These are phyloP conservation scores for Mycena alexandri DNA, from an alignment of 768 basidiomycete species.

Conservation along the genomic window DNA sequence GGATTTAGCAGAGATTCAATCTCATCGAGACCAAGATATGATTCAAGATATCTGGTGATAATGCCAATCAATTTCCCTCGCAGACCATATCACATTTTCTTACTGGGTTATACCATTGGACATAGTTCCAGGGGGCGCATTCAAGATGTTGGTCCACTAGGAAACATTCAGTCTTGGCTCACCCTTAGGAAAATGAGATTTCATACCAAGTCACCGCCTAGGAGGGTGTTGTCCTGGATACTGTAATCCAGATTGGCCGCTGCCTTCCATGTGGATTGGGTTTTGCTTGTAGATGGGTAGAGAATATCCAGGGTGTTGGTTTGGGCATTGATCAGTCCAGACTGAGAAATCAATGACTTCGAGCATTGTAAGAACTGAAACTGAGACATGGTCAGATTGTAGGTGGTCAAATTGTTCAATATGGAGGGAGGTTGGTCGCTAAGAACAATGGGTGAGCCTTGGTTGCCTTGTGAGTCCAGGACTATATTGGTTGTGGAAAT, in stretches of 20 bases:
- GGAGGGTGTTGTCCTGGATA: neutral
- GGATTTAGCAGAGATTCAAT: neutral
- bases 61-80: neutral
- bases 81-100: neutral
- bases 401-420: neutral
- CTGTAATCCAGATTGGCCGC: neutral
- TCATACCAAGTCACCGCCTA: neutral
- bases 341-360: neutral
- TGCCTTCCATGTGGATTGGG: neutral
- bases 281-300: neutral
- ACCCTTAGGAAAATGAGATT: neutral
- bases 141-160: too few relatives aligned
- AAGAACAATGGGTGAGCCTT: neutral
- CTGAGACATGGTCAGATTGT: neutral
- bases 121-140: too few relatives aligned
- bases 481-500: constrained; percentile 1
- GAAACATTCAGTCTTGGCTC: too few relatives aligned
- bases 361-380: constrained; percentile 13
- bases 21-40: neutral
- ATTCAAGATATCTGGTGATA: neutral
- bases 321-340: neutral
- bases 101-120: too few relatives aligned
- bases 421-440: neutral
- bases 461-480: neutral
- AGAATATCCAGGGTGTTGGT: neutral